Percentiles rank a stretch among this genome's conserved stretches.
Conservation (phyloP, 2,329 filamentous ascomycete species). For the Claviceps sp. region DNA sequence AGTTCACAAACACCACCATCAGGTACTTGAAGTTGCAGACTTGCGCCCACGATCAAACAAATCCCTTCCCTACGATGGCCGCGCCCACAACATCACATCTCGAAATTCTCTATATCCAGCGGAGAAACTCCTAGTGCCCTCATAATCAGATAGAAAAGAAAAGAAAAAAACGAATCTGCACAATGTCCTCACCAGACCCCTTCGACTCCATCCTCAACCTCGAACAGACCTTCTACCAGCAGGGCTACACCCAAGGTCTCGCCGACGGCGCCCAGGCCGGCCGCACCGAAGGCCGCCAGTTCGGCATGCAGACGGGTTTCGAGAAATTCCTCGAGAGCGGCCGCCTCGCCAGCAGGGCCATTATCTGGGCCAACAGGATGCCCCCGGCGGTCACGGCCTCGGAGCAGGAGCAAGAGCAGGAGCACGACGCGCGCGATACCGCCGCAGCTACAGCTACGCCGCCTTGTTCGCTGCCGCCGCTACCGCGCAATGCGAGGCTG, state of each 20-base stretch:
- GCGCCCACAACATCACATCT: too few relatives aligned
- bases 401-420: too few relatives aligned
- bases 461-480: conserved; percentile 20
- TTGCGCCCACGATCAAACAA: too few relatives aligned
- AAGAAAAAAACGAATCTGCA: neutral
- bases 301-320: conserved; percentile 85
- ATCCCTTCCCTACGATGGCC: too few relatives aligned
- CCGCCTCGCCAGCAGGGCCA: conserved; percentile 59
- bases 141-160: neutral
- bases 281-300: conserved; percentile 73
- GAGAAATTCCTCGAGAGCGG: conserved; percentile 82
- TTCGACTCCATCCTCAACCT: conserved; percentile 46
- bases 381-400: conserved; percentile 10
- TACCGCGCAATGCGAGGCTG: conserved; percentile 51
- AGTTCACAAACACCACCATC: too few relatives aligned
- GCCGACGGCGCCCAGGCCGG: conserved; percentile 67
- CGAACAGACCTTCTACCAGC: conserved; percentile 61
- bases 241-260: conserved; percentile 65
- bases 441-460: neutral
- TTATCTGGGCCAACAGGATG: conserved; percentile 72
- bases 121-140: too few relatives aligned
- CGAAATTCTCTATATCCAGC: neutral
- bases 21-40: too few relatives aligned
- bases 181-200: conserved; percentile 25
- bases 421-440: neutral